These are phyloP conservation scores for Paecilomyces sp. DNA, from an alignment of 2,329 filamentous ascomycete genomes.

Conservation along the genomic window DNA sequence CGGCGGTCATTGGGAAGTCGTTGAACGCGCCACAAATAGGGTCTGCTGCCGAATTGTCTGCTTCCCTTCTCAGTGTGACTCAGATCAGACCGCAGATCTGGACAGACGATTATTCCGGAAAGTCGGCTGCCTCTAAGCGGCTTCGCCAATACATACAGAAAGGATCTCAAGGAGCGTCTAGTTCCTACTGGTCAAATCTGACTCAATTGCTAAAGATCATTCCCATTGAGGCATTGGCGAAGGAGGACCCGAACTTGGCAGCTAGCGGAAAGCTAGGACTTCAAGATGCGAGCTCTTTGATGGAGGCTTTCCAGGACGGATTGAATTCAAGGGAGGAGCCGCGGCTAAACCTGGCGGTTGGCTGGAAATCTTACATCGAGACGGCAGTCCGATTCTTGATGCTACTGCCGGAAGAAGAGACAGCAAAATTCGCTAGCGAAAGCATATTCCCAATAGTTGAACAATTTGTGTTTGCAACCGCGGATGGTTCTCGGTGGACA, in stretches of 20 bases:
- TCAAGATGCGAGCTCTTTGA: conserved; percentile 53
- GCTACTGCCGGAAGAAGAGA: conserved; percentile 42
- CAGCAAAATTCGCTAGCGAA: conserved; percentile 37
- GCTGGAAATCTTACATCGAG: conserved; percentile 70
- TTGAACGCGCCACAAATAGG: conserved; percentile 65
- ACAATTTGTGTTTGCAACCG: conserved; percentile 45
- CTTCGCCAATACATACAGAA: conserved; percentile 69
- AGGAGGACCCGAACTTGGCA: conserved; percentile 15
- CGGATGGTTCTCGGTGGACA: conserved; percentile 44
- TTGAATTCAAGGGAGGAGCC: conserved; percentile 69
- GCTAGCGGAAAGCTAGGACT: conserved; percentile 18
- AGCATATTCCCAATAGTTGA: conserved; percentile 47
- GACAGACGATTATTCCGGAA: conserved; percentile 57
- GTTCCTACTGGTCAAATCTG: conserved; percentile 66
- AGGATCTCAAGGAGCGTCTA: conserved; percentile 71
- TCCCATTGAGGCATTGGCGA: conserved; percentile 42
- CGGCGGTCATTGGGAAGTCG: conserved; percentile 66
- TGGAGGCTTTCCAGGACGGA: conserved; percentile 63
- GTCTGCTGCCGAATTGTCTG: conserved; percentile 65
- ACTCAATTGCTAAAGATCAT: conserved; percentile 53
- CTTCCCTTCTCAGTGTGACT: conserved; percentile 61
- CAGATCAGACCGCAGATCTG: conserved; percentile 61
- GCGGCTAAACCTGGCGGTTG: conserved; percentile 57
- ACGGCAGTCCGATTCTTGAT: conserved; percentile 50
- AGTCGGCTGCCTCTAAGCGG: conserved; percentile 49